Percentiles rank a stretch among this genome's conserved stretches.
These are phyloP conservation scores for Chondrus crispus DNA, from an alignment of 23 red algal species.

Conservation along the genomic window DNA sequence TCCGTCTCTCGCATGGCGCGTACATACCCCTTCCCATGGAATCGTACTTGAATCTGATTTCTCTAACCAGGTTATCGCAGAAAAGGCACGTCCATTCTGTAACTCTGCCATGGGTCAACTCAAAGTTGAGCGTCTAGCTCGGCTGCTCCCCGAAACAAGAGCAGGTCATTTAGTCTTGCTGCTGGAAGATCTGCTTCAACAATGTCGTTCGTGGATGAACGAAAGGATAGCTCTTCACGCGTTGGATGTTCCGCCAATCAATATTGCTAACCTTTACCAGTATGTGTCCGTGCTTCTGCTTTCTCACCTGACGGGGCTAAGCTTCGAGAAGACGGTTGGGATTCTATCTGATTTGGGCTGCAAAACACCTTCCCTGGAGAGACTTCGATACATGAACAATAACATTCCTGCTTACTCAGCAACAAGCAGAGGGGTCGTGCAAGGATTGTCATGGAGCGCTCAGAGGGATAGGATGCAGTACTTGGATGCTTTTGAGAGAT, in stretches of 20 bases:
- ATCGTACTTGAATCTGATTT: neutral
- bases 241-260: neutral
- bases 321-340: conserved; percentile 7
- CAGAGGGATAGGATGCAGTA: neutral
- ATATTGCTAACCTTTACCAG: neutral
- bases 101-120: neutral
- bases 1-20: neutral
- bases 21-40: neutral
- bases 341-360: neutral
- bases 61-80: neutral
- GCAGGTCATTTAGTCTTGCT: neutral
- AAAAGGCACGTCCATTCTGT: neutral
- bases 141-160: neutral
- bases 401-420: neutral
- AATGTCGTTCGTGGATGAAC: neutral
- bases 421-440: neutral
- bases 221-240: neutral
- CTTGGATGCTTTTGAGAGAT: neutral
- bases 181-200: neutral
- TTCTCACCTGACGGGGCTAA: neutral
- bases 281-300: neutral
- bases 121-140: neutral
- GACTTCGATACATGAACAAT: neutral
- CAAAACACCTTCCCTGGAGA: neutral
- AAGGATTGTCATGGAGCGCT: neutral